phyloP scores from a whole-genome alignment of 768 basidiomycete species.

The Boletus reticulatus region DNA sequence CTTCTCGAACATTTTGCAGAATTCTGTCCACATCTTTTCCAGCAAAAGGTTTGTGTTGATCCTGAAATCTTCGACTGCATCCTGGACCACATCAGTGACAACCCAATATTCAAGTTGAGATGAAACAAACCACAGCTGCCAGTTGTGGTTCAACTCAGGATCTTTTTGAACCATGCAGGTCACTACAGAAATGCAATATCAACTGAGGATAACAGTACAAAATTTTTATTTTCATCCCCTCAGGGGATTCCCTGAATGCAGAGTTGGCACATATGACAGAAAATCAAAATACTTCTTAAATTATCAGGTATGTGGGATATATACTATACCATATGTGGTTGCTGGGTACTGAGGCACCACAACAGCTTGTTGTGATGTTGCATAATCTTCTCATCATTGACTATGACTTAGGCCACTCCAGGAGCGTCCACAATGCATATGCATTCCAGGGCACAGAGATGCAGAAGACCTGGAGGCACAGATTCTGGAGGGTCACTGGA shows the following conservation, averaged over 20 bases:
- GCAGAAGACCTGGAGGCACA: too few species aligned
- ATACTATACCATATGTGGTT: too few species aligned
- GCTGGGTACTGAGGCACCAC: too few species aligned
- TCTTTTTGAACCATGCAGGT: background rate
- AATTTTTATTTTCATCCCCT: background rate
- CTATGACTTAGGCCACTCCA: constrained; percentile 3
- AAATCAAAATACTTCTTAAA: constrained; percentile 12
- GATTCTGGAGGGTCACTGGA: too few species aligned
- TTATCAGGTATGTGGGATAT: constrained; percentile 10
- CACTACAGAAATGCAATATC: background rate
- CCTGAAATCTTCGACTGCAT: background rate
- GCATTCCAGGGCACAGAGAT: too few species aligned
- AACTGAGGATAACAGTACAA: background rate
- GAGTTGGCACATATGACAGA: background rate
- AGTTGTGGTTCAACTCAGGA: background rate
- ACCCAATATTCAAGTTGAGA: background rate
- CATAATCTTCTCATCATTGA: constrained; percentile 6
- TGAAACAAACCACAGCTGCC: background rate
- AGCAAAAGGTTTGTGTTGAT: background rate
- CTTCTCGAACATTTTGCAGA: too few species aligned
- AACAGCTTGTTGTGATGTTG: background rate
- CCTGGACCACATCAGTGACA: background rate
- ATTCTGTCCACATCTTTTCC: background rate
- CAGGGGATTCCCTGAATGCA: background rate
- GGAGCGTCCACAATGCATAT: constrained; percentile 6